Base-by-base conservation (phyloP, 78 protist species). In the slime mould (Dictyostelium discoideum) region DNA sequence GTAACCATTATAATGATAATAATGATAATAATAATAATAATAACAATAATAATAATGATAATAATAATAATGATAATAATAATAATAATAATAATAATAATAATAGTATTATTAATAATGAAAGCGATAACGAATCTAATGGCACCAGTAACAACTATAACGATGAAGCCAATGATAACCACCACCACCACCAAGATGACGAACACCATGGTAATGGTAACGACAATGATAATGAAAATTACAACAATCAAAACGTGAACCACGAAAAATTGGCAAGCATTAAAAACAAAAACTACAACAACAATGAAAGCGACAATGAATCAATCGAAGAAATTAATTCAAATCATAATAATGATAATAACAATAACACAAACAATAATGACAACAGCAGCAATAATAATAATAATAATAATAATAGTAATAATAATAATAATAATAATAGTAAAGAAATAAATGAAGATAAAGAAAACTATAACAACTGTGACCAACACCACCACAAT, bases 251-350 rank as follows among this genome's bases (percentile, higher is more conserved):
- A 46, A 46, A 46, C 6, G 16, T 10, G 1, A 46, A 60, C 26
- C 16, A 50, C 46, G 82, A 76, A 7, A 69, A 69, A 26, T 24
- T 26, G 9, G 69, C 69, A 60, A 60, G 9, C 9, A 60, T 60
- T 20, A 60, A 60, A 60, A 60, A 60, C 9, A 60, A 20, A 20
- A 60, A 60, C 26, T 60, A 60, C 69, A 60, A 60, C 26, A 60
- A 46, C 57, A 46, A 60, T 60, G 69, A 60, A 60, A 60, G 85
- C 48, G 82, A 76, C 26, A 69, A 69, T 69, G 77, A 69, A 6
- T 60, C 69, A 20, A 60, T 60, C n/a, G 69, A 60, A 60, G 69
- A 60, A 60, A 60, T 60, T 4, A 60, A 16, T 20, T 20, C 69
- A 16, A 16, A 60, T 6, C 69, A 60, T 16, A 54, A 54, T 20